These are phyloP conservation scores for Calendula officinalis DNA, from an alignment of 129 eudicot species.

Conservation along the genomic window DNA sequence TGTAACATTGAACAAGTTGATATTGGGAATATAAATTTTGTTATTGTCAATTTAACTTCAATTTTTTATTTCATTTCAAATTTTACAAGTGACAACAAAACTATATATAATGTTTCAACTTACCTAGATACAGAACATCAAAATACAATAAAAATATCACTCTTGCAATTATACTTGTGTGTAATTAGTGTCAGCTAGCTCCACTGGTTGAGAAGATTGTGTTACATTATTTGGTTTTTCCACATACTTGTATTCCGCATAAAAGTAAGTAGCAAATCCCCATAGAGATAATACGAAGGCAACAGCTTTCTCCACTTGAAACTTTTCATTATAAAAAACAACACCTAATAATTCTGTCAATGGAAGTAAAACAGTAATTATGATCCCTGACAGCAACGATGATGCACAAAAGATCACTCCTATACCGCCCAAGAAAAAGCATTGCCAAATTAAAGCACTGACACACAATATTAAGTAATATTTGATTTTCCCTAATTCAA, in stretches of 20 bases:
- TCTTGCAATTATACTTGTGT: background rate
- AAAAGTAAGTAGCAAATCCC: constrained; percentile 50
- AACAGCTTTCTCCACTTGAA: constrained; percentile 40
- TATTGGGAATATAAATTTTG: too few relatives aligned
- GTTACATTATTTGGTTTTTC: background rate
- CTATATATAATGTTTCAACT: background rate
- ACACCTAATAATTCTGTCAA: constrained; percentile 39
- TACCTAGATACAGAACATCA: background rate
- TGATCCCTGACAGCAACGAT: constrained; percentile 42
- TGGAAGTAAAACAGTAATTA: constrained; percentile 41
- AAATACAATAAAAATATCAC: background rate
- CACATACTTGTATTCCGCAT: constrained; percentile 31
- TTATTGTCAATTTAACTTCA: too few relatives aligned
- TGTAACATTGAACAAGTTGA: too few relatives aligned
- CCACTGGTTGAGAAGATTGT: constrained; percentile 13
- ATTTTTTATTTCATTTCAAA: too few relatives aligned
- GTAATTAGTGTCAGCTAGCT: constrained; percentile 1
- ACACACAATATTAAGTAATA: constrained; percentile 29
- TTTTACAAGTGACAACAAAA: too few relatives aligned
- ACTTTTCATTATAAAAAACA: constrained; percentile 42
- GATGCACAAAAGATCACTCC: constrained; percentile 49
- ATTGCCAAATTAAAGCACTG: constrained; percentile 48
- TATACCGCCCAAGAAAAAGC: constrained; percentile 45
- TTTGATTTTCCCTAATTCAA: constrained; percentile 35
- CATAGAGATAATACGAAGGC: constrained; percentile 49